These are phyloP conservation scores for Talinum fruticosum DNA, from an alignment of 148 eudicot genomes.

Conservation along the genomic window DNA sequence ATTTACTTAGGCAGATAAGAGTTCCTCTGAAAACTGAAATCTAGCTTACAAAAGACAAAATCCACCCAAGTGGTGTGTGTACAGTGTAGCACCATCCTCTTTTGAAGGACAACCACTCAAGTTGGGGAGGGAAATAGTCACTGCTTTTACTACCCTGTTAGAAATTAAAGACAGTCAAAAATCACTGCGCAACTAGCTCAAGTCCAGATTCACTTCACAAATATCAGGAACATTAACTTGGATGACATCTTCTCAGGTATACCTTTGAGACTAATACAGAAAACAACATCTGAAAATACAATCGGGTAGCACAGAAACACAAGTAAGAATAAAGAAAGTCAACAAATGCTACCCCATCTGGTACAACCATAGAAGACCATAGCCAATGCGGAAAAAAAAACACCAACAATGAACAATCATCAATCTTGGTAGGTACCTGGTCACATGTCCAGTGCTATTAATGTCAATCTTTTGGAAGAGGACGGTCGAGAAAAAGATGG, in stretches of 20 bases:
- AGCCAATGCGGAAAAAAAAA: not conserved
- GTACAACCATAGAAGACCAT: not conserved
- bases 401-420: not conserved
- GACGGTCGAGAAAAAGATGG: conserved; percentile 85
- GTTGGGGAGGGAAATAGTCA: not conserved
- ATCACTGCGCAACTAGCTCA: not conserved
- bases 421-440: conserved; percentile 52
- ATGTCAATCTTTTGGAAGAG: conserved; percentile 83
- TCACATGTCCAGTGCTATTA: conserved; percentile 63
- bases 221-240: not conserved
- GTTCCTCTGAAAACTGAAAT: not conserved
- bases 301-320: not conserved
- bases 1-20: not conserved
- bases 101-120: not conserved
- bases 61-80: not conserved
- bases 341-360: conserved; percentile 1
- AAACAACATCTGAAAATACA: not conserved
- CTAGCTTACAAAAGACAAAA: not conserved
- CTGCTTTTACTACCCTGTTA: too few relatives aligned
- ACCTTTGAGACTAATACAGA: not conserved
- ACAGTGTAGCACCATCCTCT: not conserved
- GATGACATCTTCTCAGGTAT: not conserved
- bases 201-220: not conserved
- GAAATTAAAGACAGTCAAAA: too few relatives aligned
- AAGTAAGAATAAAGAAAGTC: not conserved